These are phyloP conservation scores for Coniochaeta prunicola DNA, from an alignment of 2,329 filamentous ascomycete species.

Conservation along the genomic window DNA sequence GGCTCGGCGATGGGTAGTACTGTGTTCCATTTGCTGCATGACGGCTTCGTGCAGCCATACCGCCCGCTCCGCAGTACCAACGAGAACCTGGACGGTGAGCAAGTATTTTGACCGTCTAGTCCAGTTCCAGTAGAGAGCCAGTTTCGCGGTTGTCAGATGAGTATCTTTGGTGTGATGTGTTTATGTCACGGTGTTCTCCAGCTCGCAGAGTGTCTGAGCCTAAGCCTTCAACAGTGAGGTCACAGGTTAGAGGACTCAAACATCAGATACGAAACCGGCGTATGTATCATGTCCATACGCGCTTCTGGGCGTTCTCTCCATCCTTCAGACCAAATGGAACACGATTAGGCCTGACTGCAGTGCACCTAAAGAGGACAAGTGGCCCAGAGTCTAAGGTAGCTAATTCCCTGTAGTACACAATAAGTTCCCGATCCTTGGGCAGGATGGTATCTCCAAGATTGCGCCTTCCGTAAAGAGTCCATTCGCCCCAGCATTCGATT, in stretches of 20 bases:
- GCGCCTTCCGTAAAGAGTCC: neutral
- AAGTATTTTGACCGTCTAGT: no score
- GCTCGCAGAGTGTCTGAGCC: neutral
- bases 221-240: neutral
- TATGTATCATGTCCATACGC: no score
- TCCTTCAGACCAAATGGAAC: neutral
- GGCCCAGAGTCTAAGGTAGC: no score
- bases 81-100: no score
- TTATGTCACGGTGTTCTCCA: no score
- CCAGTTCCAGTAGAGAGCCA: neutral
- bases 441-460: neutral
- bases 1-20: neutral
- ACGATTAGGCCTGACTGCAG: neutral
- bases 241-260: neutral
- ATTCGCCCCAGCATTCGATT: neutral
- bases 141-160: neutral
- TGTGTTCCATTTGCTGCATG: neutral
- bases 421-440: no score
- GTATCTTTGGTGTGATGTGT: no score
- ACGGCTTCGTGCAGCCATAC: neutral
- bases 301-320: neutral
- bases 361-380: neutral
- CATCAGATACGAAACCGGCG: neutral
- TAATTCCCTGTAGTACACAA: no score
- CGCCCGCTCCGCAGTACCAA: no score